Conservation (phyloP, 129 eudicot genomes). For the Dittrichia graveolens region DNA sequence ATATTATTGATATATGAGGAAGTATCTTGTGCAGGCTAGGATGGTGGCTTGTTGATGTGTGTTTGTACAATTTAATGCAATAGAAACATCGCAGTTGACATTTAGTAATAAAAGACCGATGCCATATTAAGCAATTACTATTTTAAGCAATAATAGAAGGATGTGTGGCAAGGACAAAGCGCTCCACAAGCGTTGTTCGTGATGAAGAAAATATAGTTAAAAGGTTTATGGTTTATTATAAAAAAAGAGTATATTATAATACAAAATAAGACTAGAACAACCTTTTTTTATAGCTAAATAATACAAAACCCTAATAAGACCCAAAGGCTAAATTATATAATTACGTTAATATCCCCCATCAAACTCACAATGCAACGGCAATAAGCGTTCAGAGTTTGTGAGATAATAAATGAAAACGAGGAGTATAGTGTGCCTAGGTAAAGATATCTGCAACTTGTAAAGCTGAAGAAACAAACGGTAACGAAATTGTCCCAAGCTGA, state of each 20-base stretch:
- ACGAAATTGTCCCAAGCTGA: too few species aligned
- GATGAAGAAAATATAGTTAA: too few species aligned
- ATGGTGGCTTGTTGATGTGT: neutral
- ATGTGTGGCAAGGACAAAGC: too few species aligned
- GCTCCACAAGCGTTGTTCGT: too few species aligned
- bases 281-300: too few species aligned
- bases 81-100: neutral
- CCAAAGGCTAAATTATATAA: too few species aligned
- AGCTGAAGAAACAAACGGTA: neutral
- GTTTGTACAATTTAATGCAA: neutral
- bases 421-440: neutral
- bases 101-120: neutral
- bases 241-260: too few species aligned
- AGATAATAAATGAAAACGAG: neutral
- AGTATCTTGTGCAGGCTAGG: neutral
- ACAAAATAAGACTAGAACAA: too few species aligned
- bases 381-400: neutral
- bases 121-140: conserved; percentile 13
- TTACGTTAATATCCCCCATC: neutral
- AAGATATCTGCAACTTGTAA: neutral
- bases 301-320: too few species aligned
- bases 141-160: neutral
- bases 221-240: too few species aligned
- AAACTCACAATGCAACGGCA: conserved; percentile 1
- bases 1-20: too few species aligned